Percentiles rank a stretch among this genome's conserved stretches.
phyloP scores from a whole-genome alignment of 257 asterid genomes.

The Solanum habrochaites region DNA sequence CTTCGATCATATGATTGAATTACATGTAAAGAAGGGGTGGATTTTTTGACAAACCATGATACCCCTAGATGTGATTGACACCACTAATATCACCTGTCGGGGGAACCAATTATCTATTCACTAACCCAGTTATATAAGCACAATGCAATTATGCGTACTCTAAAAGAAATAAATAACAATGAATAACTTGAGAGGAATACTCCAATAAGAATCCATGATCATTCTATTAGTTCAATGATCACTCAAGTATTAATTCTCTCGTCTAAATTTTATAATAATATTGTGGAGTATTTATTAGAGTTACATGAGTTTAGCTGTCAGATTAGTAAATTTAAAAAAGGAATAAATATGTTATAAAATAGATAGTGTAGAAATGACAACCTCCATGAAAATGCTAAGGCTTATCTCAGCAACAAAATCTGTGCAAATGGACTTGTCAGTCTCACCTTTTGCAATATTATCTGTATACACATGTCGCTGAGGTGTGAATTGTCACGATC shows the following conservation, averaged over 20 bases:
- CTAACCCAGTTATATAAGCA: background rate
- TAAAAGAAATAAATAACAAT: background rate
- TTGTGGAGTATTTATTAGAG: background rate
- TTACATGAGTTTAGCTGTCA: background rate
- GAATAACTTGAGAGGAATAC: background rate
- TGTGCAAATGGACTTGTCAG: background rate
- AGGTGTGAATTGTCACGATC: background rate
- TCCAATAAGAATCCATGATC: background rate
- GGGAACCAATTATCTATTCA: background rate
- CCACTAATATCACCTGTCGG: background rate
- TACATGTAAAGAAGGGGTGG: background rate
- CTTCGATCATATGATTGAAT: background rate
- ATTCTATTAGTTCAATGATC: background rate
- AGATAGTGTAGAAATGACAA: background rate
- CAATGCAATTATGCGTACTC: background rate
- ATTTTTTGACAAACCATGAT: background rate
- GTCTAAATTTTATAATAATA: background rate
- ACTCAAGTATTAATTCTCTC: background rate
- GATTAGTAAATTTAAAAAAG: background rate
- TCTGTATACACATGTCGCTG: background rate
- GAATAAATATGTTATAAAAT: background rate
- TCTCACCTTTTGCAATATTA: background rate
- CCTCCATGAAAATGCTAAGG: background rate
- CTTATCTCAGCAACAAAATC: background rate
- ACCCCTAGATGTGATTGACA: background rate